phyloP scores from a whole-genome alignment of 148 eudicot genomes.

The Pharnaceum exiguum region DNA sequence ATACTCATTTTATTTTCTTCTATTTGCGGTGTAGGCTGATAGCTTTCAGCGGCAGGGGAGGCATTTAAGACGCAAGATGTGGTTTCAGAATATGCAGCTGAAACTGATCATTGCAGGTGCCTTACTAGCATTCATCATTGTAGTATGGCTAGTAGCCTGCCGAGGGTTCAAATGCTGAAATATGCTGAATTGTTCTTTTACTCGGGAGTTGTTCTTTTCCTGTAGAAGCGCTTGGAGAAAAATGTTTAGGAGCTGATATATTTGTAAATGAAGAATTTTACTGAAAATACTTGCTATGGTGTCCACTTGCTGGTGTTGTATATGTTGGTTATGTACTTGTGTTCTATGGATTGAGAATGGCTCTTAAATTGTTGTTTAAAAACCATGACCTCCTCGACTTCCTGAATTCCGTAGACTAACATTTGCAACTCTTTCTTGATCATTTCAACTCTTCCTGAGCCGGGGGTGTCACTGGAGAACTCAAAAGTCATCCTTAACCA shows the following conservation, averaged over 20 bases:
- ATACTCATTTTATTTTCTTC: too few species aligned
- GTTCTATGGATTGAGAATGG: too few species aligned
- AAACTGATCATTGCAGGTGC: slow-evolving; percentile 73
- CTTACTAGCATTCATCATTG: slow-evolving; percentile 47
- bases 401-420: too few species aligned
- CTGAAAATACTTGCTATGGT: slow-evolving; percentile 11
- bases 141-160: slow-evolving; percentile 69
- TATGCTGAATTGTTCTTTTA: not conserved
- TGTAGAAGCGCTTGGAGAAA: slow-evolving; percentile 18
- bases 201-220: slow-evolving; percentile 2
- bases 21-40: too few species aligned
- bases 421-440: too few species aligned
- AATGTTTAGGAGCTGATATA: not conserved
- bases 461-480: too few species aligned
- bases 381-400: too few species aligned
- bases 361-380: too few species aligned
- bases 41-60: slow-evolving; percentile 98
- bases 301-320: not conserved
- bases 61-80: slow-evolving; percentile 83
- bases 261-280: slow-evolving; percentile 23
- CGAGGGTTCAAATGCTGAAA: slow-evolving; percentile 65
- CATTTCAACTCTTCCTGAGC: too few species aligned
- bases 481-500: too few species aligned
- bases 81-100: slow-evolving; percentile 88
- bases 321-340: not conserved